Percentiles rank a stretch among this genome's conserved stretches.
Conservation (phyloP, 225 moss, liverwort and hornwort genomes). For the Ulota crispa region DNA sequence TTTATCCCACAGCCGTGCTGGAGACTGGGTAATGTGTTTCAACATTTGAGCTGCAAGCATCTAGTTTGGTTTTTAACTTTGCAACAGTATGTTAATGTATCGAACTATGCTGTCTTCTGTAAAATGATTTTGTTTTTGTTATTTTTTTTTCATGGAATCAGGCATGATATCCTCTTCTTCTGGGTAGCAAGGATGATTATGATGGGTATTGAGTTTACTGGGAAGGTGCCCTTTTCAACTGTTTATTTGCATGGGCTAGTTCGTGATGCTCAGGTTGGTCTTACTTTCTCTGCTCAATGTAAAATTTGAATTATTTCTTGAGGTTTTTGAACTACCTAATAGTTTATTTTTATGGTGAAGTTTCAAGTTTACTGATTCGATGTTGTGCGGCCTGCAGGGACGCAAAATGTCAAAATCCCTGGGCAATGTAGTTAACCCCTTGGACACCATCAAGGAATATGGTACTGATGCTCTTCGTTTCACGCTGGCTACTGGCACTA, state of each 20-base stretch:
- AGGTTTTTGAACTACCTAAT: not conserved
- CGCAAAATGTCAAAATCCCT: conserved; percentile 93
- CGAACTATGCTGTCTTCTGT: not conserved
- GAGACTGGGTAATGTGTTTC: conserved; percentile 72
- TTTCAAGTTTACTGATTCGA: not conserved
- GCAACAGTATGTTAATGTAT: not conserved
- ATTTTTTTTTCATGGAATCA: conserved; percentile 37
- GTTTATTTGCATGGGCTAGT: conserved; percentile 91
- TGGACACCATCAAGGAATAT: conserved; percentile 66
- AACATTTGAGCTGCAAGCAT: conserved; percentile 5
- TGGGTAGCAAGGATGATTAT: conserved; percentile 98
- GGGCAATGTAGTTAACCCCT: conserved; percentile 80
- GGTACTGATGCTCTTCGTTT: conserved; percentile 89
- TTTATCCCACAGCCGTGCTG: conserved; percentile 78
- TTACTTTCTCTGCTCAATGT: not conserved
- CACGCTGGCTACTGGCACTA: conserved; percentile 86
- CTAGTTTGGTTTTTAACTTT: not conserved
- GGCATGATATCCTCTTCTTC: conserved; percentile 93
- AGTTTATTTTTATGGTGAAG: not conserved
- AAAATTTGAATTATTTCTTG: not conserved
- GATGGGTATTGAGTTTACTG: conserved; percentile 91
- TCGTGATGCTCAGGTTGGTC: conserved; percentile 76
- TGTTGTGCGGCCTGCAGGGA: conserved; percentile 43
- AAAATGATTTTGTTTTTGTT: not conserved
- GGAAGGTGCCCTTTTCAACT: conserved; percentile 78